Base-by-base conservation (phyloP, 495 filamentous ascomycete genomes). In the Hyaloscypha bicolor region DNA sequence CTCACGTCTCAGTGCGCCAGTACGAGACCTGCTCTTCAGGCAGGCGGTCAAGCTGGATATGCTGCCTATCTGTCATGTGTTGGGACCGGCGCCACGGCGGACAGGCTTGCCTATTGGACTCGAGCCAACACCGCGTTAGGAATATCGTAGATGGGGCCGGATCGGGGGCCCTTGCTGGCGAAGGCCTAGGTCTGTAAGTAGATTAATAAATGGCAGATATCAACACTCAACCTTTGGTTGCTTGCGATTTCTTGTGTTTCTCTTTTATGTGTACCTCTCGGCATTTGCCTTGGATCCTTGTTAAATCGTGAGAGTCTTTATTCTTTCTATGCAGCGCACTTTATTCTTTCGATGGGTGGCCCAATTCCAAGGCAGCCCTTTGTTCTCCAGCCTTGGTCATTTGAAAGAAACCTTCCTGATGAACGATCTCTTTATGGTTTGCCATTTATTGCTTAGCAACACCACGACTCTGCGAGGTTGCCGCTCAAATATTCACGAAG, bases 1-100 rank as follows among this genome's bases (percentile, higher is more conserved):
- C 68, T 92, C 51, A 85, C 75, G 6, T 89, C 81, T 2, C 82
- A 92, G 75, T 96, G 93, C 76, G 21, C 57, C 4, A 77, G 72
- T 22, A 79, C 94, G 70, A 76, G 80, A 69, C 62, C 66, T 12
- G 86, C 82, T 2, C 75, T 75, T 19, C 80, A 89, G 74, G 79
- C 68, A 0, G 91, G 87, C 0, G 77, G 73, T 25, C 79, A 88
- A 73, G 79, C 66, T 0, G 91, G 87, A 0, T 94, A 85, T 79
- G 33, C 72, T 39, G 74, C 72, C 6, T 96, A 92, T 81, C 81
- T 93, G 75, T 73, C 51, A 6, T 95, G 92, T 75, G 83, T 95
- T 61, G 83, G 83, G 0, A 87, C 88, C 2, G 31, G 11, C 6
- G 75, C 78, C 30, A 83, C 80, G 14, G 64, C 76, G 22, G 82